Conservation (phyloP, 768 basidiomycete genomes). For the Suillus ampliporus region DNA sequence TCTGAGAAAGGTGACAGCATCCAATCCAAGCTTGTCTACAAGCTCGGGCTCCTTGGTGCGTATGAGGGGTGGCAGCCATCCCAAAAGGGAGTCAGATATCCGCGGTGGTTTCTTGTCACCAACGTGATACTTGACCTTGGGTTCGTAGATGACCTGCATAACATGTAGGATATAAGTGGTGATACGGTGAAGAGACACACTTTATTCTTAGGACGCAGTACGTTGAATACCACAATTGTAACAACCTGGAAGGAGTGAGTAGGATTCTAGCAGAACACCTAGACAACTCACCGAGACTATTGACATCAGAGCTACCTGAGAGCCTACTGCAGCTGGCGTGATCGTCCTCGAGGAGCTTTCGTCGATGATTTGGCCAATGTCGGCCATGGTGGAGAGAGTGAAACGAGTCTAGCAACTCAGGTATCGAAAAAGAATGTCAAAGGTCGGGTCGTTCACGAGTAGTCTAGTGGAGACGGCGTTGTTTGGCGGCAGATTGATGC, state of each 20-base stretch:
- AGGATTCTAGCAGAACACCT: background rate
- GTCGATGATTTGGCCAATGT: conserved; percentile 39
- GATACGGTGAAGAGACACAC: conserved; percentile 39
- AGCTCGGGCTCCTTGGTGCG: conserved; percentile 89
- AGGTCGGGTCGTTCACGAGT: conserved; percentile 17
- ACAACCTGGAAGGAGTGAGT: conserved; percentile 48
- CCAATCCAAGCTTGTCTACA: conserved; percentile 86
- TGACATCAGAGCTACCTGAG: conserved; percentile 78
- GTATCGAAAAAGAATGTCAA: conserved; percentile 24
- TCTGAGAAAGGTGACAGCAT: conserved; percentile 91
- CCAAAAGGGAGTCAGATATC: conserved; percentile 81
- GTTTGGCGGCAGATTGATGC: conserved; percentile 6
- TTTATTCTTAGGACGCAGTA: conserved; percentile 90
- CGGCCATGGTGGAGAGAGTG: conserved; percentile 33
- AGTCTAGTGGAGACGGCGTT: background rate
- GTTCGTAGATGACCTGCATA: conserved; percentile 83
- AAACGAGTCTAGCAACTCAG: conserved; percentile 25
- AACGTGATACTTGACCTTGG: conserved; percentile 90
- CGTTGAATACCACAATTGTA: conserved; percentile 79
- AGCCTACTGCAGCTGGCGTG: conserved; percentile 79
- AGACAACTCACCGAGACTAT: conserved; percentile 66
- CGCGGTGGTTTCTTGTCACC: conserved; percentile 79
- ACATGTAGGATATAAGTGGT: conserved; percentile 5
- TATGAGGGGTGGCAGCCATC: conserved; percentile 89
- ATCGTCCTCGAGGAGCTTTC: conserved; percentile 58